These are phyloP conservation scores for Chalciporus chontae DNA, from an alignment of 768 basidiomycete species.

Conservation along the genomic window DNA sequence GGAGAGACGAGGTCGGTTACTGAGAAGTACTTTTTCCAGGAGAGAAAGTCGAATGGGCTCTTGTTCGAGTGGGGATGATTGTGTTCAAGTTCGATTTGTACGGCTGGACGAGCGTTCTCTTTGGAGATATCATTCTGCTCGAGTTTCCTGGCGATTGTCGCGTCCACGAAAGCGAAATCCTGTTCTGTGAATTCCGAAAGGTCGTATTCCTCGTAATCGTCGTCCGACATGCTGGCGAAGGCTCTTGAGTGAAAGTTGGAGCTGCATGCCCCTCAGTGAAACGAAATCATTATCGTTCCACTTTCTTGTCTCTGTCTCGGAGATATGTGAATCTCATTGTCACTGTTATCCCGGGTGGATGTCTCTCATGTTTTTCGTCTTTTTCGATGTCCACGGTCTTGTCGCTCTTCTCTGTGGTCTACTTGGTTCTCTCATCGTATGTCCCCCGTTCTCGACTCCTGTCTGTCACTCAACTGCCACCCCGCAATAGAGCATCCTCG, in stretches of 20 bases:
- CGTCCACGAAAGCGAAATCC: conserved; percentile 44
- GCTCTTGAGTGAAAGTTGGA: too few species aligned
- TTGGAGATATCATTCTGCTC: conserved; percentile 1
- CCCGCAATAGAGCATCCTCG: background rate
- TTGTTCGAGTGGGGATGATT: background rate
- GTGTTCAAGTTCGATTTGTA: conserved; percentile 32
- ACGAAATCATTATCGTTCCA: conserved; percentile 16
- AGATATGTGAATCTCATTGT: too few species aligned
- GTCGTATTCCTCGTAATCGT: conserved; percentile 48
- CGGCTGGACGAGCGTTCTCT: conserved; percentile 25
- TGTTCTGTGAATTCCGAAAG: conserved; percentile 56
- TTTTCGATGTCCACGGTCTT: conserved; percentile 7
- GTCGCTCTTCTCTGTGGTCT: conserved; percentile 22
- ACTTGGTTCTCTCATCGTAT: conserved; percentile 24
- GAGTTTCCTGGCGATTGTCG: conserved; percentile 14
- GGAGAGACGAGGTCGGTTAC: conserved; percentile 64
- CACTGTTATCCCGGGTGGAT: too few species aligned
- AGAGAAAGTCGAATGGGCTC: conserved; percentile 47
- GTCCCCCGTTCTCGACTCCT: background rate
- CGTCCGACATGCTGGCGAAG: conserved; percentile 22
- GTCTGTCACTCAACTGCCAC: background rate
- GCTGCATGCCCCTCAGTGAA: too few species aligned
- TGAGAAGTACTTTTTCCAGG: conserved; percentile 41
- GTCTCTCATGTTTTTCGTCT: conserved; percentile 5
- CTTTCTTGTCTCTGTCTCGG: background rate